These are phyloP conservation scores for Fraxinus pennsylvanica DNA, from an alignment of 257 asterid genomes.

Conservation along the genomic window DNA sequence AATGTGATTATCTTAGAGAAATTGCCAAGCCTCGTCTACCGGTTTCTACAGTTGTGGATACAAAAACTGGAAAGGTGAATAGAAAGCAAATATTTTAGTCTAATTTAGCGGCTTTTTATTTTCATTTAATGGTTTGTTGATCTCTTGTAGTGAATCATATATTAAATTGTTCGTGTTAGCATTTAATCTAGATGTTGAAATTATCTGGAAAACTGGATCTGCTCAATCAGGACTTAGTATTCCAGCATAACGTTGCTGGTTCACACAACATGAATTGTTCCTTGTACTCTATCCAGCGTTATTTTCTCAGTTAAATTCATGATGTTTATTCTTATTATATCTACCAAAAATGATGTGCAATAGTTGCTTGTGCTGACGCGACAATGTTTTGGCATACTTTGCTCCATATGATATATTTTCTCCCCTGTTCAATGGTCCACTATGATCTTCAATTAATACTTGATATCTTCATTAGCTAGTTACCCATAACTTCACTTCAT, in stretches of 20 bases:
- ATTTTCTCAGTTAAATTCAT: constrained; percentile 14
- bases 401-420: constrained; percentile 24
- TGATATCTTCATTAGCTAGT: constrained; percentile 5
- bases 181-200: neutral
- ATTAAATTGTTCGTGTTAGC: neutral
- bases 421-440: constrained; percentile 1
- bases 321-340: neutral
- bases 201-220: constrained; percentile 8
- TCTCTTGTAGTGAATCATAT: neutral
- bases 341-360: neutral
- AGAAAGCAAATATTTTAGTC: neutral
- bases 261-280: neutral
- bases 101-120: neutral
- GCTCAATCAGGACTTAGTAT: neutral
- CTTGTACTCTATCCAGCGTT: neutral
- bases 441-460: neutral
- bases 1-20: constrained; percentile 82
- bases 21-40: constrained; percentile 70
- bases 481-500: neutral
- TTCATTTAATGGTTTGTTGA: neutral
- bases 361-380: constrained; percentile 4
- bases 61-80: constrained; percentile 81
- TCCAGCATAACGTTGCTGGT: neutral
- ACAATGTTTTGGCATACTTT: neutral
- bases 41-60: constrained; percentile 79